phyloP scores from a whole-genome alignment of 2,329 filamentous ascomycete genomes.

The Verticillium klebahnii region DNA sequence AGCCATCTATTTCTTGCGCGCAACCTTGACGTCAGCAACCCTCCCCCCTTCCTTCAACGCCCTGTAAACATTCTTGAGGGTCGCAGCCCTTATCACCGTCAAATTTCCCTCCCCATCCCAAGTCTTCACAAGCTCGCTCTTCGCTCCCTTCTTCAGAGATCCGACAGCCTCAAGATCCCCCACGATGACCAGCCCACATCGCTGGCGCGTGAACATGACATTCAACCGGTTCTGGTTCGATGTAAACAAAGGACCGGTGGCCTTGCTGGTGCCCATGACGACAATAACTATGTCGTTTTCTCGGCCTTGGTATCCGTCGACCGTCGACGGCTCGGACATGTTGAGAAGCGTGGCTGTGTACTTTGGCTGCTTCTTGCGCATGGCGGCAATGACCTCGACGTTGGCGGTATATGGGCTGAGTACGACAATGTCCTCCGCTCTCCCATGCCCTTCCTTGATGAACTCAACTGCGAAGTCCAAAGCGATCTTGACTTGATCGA shows the following conservation, averaged over 20 bases:
- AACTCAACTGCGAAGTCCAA: slow-evolving; percentile 13
- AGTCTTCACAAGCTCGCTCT: not conserved
- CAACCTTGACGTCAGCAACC: not conserved
- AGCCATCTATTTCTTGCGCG: not conserved
- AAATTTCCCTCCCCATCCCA: not conserved
- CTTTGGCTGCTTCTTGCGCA: slow-evolving; percentile 6
- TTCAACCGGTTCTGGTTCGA: slow-evolving; percentile 10
- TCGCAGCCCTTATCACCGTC: not conserved
- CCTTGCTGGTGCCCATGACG: slow-evolving; percentile 12
- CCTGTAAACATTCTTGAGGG: not conserved
- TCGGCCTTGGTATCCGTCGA: slow-evolving; percentile 17
- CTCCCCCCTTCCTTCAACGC: not conserved
- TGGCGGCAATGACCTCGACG: slow-evolving; percentile 5
- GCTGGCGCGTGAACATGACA: slow-evolving; percentile 13
- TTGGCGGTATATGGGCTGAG: slow-evolving; percentile 15
- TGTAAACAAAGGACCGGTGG: slow-evolving; percentile 11
- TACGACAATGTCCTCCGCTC: slow-evolving; percentile 5
- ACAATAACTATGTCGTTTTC: slow-evolving; percentile 16
- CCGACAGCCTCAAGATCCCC: slow-evolving; percentile 14
- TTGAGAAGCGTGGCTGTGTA: slow-evolving; percentile 8
- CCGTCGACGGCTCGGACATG: slow-evolving; percentile 6
- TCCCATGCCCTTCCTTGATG: not conserved
- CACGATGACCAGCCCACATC: slow-evolving; percentile 13
- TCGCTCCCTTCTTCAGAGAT: not conserved
- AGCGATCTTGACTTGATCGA: slow-evolving; percentile 12